Evolutionary conservation across 2,329 filamentous ascomycete genomes (phyloP), one percentile per base, ranked within the genome.

Genomic region (Escovopsis sp.): DNA sequence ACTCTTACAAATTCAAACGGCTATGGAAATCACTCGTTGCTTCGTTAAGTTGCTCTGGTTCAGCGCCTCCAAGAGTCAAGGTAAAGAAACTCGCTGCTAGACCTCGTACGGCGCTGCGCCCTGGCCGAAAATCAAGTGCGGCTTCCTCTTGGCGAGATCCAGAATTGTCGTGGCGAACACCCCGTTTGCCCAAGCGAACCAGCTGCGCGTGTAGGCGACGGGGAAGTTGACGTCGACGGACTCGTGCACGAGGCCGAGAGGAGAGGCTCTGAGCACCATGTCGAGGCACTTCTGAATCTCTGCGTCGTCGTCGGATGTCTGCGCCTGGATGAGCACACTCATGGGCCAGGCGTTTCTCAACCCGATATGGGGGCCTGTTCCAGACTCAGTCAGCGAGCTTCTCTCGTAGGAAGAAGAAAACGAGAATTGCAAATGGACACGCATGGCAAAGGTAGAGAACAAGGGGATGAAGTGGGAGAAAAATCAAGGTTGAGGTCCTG

Each of bases 161-260:
- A 98, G 61, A 31, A 98, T 84, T 0, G 87, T 93, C 55, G 85
- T 79, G 12, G 88, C 86, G 58, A 94, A 96, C 10, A 98, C 85
- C 1, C 85, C 90, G 47, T 98, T 98, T 10, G 90, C 90, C 90
- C 87, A 96, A 3, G 88, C 85, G 55, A 96, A 96, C 88, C 88
- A 96, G 50, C 80, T 85, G 43, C 86, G 68, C 2, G 88, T 94
- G 55, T 90, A 96, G 16, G 63, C 60, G n/a, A 44, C 41, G 3
- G 62, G 47, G 28, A 58, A 51, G 41, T 88, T 76, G 5, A 96
- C 88, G 48, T 94, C 75, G 28, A 98, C 75, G 48, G 83, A 93
- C 61, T 98, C 90, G 49, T 98, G 88, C 2, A 98, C 68, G 33
- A 98, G 60, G 0, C 90, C 90, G 9, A 92, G 65, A 35, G 66